Evolutionary conservation across 2,329 filamentous ascomycete species (phyloP), one percentile per base, ranked within the genome.

Genomic region (Pseudogymnoascus sp.): DNA sequence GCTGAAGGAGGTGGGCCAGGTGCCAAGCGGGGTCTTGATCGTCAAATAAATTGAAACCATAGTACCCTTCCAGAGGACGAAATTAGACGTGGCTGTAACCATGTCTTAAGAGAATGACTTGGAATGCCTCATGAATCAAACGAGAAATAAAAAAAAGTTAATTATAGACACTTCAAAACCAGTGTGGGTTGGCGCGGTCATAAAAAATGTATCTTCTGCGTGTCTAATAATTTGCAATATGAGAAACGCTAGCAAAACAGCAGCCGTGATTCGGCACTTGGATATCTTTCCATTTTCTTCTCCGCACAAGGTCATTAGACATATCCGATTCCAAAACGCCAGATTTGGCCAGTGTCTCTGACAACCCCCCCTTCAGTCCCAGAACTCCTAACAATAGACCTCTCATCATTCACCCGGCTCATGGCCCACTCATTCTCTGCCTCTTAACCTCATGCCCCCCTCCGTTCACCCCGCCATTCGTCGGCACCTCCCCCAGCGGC

Each of bases 1-100:
- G 4, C 77, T 99, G 63, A 96, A 96, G 78, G 95, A 99, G 76
- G 89, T 93, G 14, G 93, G 93, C 0, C 78, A 97, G 65, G 87
- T 93, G 3, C 95, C 95, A 5, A 96, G 91, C 66, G 92, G 93
- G n/a, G 93, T 91, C 56, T 78, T 99, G 69, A 87, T 96, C 70
- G 86, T 96, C 31, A 83, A 84, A 69, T 87, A 69, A 50, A 40
- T 11, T 40, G 61, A 19, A 19, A 19, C 19, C 19, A 19, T 19
- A 19, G 19, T 19, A 19, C 19, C 5, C 6, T 46, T 26, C 4
- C 6, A 26, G 14, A 11, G 7, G 46, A 2, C 7, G 46, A 10
- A 11, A 11, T 16, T 31, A 53, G 46, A 53, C 10, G 14, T 8
- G 46, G 24, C 46, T 53, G 26, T 53, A 28, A 53, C 24, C 26